Evolutionary conservation across 352 stramenopile species (phyloP).

Genomic region (Globisporangium emineosum): DNA sequence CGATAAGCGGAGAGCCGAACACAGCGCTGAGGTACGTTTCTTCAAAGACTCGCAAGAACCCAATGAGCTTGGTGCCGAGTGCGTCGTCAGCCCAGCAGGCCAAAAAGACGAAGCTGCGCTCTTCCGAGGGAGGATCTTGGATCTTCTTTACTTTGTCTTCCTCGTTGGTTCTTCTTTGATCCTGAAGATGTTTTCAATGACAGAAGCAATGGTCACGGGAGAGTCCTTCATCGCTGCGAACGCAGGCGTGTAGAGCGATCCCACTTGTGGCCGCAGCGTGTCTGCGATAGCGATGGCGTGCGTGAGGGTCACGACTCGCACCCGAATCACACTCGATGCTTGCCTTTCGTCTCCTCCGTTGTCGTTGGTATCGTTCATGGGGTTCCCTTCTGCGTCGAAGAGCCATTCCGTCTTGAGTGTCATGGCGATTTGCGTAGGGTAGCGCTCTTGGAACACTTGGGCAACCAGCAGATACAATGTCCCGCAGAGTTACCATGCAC

Average conservation of each 20-base stretch:
- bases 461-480: too few species aligned
- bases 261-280: not conserved
- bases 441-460: not conserved
- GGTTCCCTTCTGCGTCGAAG: slow-evolving; percentile 1
- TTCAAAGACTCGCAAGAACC: slow-evolving; percentile 4
- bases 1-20: not conserved
- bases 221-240: not conserved
- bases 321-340: not conserved
- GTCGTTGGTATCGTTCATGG: not conserved
- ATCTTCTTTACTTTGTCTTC: not conserved
- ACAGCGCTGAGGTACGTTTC: not conserved
- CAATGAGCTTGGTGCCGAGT: not conserved
- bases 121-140: not conserved
- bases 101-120: not conserved
- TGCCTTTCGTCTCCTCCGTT: not conserved
- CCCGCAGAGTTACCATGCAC: too few species aligned
- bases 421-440: not conserved
- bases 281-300: not conserved
- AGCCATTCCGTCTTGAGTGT: slow-evolving; percentile 6
- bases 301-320: not conserved
- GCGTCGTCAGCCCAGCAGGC: not conserved
- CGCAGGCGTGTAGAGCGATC: not conserved
- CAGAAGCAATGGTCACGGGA: not conserved
- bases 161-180: not conserved
- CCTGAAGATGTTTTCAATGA: not conserved